Percentiles rank a stretch among this genome's conserved stretches.
Evolutionary conservation across 2,329 filamentous ascomycete genomes (phyloP).

Genomic region (Acrocalymma vagum): DNA sequence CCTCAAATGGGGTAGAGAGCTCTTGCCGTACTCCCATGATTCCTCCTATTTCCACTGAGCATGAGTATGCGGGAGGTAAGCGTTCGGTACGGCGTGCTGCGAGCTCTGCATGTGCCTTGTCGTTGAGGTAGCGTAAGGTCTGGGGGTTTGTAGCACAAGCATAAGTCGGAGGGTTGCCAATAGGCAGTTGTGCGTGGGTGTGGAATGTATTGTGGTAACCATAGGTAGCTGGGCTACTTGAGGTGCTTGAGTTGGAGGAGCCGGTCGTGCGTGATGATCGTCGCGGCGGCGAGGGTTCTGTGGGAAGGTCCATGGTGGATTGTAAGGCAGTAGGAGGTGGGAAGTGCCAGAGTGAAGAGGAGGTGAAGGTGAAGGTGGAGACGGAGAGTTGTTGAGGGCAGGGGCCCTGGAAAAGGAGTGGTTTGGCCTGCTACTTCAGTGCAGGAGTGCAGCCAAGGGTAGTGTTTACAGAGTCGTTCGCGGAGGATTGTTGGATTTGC

Average conservation of each 20-base stretch:
- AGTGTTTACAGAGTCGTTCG: no score
- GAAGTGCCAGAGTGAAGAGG: no score
- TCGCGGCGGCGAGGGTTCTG: constrained; percentile 11
- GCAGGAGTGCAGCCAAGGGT: no score
- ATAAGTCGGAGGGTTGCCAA: constrained; percentile 42
- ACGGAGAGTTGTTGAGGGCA: no score
- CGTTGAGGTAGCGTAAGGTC: constrained; percentile 28
- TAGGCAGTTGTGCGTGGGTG: constrained; percentile 41
- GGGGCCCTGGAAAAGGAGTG: no score
- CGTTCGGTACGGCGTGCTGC: constrained; percentile 20
- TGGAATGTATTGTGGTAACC: constrained; percentile 55
- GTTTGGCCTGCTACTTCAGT: no score
- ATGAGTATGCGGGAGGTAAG: constrained; percentile 45
- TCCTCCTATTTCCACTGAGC: constrained; percentile 43
- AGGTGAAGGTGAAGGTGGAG: no score
- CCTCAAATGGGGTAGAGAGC: constrained; percentile 70
- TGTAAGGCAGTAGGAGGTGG: background rate
- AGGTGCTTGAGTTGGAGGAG: constrained; percentile 23
- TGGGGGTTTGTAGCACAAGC: constrained; percentile 30
- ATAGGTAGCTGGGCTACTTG: constrained; percentile 39
- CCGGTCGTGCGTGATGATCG: no score
- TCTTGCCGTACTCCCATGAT: constrained; percentile 68
- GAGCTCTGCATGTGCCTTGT: constrained; percentile 29
- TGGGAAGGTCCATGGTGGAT: background rate
- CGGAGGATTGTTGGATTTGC: no score